These are phyloP conservation scores for Blumeria hordei DNA, from an alignment of 2,329 filamentous ascomycete genomes.

Conservation along the genomic window DNA sequence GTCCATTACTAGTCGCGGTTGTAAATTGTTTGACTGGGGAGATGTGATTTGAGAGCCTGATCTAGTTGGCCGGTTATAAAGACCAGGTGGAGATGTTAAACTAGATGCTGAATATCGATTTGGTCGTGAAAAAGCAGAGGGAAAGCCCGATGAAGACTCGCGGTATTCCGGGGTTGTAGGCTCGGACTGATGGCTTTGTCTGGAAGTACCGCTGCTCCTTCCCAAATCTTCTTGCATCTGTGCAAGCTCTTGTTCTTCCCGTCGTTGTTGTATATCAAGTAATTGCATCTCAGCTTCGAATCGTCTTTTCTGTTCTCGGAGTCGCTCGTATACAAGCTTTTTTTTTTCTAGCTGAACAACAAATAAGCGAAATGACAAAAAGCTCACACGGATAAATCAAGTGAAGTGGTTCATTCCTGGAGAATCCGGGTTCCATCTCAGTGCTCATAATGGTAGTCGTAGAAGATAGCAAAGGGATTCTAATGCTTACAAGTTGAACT, in stretches of 20 bases:
- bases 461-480: background rate
- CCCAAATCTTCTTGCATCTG: constrained; percentile 63
- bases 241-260: constrained; percentile 61
- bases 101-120: constrained; percentile 79
- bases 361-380: constrained; percentile 16
- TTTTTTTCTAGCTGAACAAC: constrained; percentile 64
- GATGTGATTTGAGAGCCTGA: constrained; percentile 64
- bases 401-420: background rate
- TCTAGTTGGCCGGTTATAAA: constrained; percentile 48
- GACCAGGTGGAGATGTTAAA: constrained; percentile 55
- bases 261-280: constrained; percentile 62
- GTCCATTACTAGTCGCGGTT: constrained; percentile 33
- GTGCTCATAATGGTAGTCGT: too few species aligned
- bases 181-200: constrained; percentile 56
- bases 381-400: background rate
- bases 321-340: constrained; percentile 72
- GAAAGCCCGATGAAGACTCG: constrained; percentile 46
- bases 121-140: constrained; percentile 56
- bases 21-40: constrained; percentile 39
- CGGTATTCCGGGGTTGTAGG: constrained; percentile 89
- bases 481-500: constrained; percentile 46
- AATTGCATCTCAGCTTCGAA: constrained; percentile 87
- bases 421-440: too few species aligned
- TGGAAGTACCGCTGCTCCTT: constrained; percentile 22
- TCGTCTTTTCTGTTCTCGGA: constrained; percentile 67